A percentile compares a stretch with the other conserved stretches of the same genome.
These are phyloP conservation scores for Sarocladium oryzae DNA, from an alignment of 2,329 filamentous ascomycete species.

Conservation along the genomic window DNA sequence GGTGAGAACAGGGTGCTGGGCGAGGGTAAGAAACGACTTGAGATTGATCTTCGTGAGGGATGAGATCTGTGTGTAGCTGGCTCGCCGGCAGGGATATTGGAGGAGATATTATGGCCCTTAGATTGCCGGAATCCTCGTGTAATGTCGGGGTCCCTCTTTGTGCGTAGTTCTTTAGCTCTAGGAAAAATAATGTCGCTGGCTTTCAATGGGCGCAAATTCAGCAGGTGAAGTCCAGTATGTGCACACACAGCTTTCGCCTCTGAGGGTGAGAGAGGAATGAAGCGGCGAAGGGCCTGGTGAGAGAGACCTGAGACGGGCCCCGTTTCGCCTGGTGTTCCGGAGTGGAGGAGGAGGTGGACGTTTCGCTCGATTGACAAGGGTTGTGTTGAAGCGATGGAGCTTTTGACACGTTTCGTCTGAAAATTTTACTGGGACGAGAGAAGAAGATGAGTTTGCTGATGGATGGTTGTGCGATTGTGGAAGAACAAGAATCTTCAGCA, in stretches of 20 bases:
- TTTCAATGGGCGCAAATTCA: neutral
- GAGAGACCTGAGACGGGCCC: slow-evolving; percentile 7
- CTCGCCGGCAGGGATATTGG: neutral
- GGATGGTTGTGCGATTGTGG: neutral
- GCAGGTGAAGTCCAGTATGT: too few species aligned
- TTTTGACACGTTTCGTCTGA: neutral
- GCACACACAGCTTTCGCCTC: too few species aligned
- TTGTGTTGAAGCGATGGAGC: neutral
- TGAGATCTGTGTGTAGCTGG: too few species aligned
- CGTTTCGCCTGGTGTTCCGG: slow-evolving; percentile 6
- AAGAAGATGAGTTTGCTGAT: too few species aligned
- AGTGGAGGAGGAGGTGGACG: neutral
- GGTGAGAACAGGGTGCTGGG: neutral
- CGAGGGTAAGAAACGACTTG: slow-evolving; percentile 2
- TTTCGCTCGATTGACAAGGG: neutral
- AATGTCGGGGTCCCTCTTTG: too few species aligned
- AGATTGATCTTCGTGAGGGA: slow-evolving; percentile 2
- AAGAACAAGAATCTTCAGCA: too few species aligned
- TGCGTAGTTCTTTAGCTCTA: too few species aligned
- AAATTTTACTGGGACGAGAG: too few species aligned
- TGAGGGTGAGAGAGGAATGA: neutral
- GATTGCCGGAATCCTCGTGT: neutral
- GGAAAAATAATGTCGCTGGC: too few species aligned
- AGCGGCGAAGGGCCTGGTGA: neutral
- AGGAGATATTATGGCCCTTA: neutral